Percentiles rank a stretch among this genome's conserved stretches.
phyloP scores from a whole-genome alignment of 805 yeast species.

The Yamadazyma scolyti region DNA sequence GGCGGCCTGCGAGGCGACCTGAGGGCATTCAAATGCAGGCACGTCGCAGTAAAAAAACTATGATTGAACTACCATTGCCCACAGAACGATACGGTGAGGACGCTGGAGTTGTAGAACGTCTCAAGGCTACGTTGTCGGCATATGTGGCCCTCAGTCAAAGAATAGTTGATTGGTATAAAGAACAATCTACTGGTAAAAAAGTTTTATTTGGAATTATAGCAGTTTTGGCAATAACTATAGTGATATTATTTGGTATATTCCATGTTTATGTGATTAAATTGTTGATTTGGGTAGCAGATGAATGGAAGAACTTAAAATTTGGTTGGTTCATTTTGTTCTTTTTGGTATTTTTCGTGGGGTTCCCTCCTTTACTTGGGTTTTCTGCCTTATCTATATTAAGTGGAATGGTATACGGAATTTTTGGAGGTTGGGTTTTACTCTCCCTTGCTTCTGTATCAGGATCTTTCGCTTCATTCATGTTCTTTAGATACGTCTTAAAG shows the following conservation, averaged over 20 bases:
- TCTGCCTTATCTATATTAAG: slow-evolving; percentile 59
- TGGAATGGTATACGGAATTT: slow-evolving; percentile 83
- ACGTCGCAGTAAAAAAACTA: too few relatives aligned
- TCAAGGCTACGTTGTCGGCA: slow-evolving; percentile 2
- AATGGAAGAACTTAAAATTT: slow-evolving; percentile 34
- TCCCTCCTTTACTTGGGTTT: slow-evolving; percentile 90
- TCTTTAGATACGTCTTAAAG: slow-evolving; percentile 58
- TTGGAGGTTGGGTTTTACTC: slow-evolving; percentile 74
- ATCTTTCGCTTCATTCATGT: slow-evolving; percentile 67
- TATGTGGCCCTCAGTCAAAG: slow-evolving; percentile 1
- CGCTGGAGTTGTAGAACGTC: too few relatives aligned
- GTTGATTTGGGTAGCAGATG: slow-evolving; percentile 42
- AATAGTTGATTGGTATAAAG: slow-evolving; percentile 15
- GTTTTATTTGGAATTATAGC: slow-evolving; percentile 16
- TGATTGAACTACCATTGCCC: too few relatives aligned
- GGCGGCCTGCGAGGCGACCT: too few relatives aligned
- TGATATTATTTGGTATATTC: slow-evolving; percentile 18
- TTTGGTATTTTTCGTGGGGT: slow-evolving; percentile 63
- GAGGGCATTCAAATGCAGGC: too few relatives aligned
- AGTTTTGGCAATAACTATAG: slow-evolving; percentile 2
- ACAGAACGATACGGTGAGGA: too few relatives aligned
- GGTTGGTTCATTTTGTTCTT: slow-evolving; percentile 47
- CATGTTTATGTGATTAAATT: slow-evolving; percentile 32
- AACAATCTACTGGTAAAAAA: slow-evolving; percentile 15
- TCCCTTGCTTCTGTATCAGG: slow-evolving; percentile 70